Percentiles rank a stretch among this genome's conserved stretches.
These are phyloP conservation scores for Pezicula radicicola DNA, from an alignment of 2,329 filamentous ascomycete species.

Conservation along the genomic window DNA sequence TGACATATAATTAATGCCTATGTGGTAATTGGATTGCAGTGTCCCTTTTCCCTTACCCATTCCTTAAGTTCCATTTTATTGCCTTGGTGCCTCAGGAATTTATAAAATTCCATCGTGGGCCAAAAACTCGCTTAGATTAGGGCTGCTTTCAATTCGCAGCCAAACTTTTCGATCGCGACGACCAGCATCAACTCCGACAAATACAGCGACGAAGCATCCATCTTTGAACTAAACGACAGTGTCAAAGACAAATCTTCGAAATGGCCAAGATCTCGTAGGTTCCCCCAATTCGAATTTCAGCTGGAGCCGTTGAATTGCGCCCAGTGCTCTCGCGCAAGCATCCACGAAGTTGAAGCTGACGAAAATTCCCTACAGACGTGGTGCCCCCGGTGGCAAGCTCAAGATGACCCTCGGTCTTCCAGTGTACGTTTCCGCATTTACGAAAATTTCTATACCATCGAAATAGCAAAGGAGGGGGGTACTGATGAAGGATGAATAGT, in stretches of 20 bases:
- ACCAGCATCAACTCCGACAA: constrained; percentile 11
- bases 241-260: constrained; percentile 39
- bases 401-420: constrained; percentile 99
- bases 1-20: no score
- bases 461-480: constrained; percentile 4
- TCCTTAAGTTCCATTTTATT: no score
- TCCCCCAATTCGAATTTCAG: constrained; percentile 11
- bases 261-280: constrained; percentile 66
- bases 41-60: no score
- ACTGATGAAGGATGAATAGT: constrained; percentile 42
- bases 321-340: neutral
- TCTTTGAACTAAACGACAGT: constrained; percentile 21
- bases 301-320: constrained; percentile 3
- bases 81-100: neutral
- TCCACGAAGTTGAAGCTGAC: constrained; percentile 8
- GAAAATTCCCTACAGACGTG: constrained; percentile 52
- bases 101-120: neutral
- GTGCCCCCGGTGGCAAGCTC: constrained; percentile 99
- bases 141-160: constrained; percentile 15
- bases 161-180: constrained; percentile 13
- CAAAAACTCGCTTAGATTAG: constrained; percentile 26
- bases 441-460: constrained; percentile 4
- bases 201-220: constrained; percentile 19
- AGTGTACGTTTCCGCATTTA: constrained; percentile 69
- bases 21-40: no score